A percentile compares a stretch with the other conserved stretches of the same genome.
Evolutionary conservation across 305 asterid genomes (phyloP).

Genomic region (Vinca major): DNA sequence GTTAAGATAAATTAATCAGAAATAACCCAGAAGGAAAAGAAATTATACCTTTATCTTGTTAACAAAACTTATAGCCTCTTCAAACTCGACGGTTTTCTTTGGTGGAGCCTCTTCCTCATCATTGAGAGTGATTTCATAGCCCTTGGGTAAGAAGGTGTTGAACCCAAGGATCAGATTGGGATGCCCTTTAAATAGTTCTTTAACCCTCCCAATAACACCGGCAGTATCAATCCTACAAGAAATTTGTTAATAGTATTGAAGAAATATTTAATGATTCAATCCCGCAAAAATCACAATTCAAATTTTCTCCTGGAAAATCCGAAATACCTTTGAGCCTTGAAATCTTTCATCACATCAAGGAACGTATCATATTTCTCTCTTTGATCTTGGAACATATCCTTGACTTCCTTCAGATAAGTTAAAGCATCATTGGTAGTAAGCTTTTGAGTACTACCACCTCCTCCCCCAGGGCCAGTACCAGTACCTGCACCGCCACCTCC

Average conservation of each 20-base stretch:
- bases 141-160: constrained; percentile 96
- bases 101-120: constrained; percentile 87
- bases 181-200: constrained; percentile 91
- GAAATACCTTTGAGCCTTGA: constrained; percentile 88
- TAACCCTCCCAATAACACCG: constrained; percentile 86
- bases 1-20: no score
- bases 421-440: constrained; percentile 93
- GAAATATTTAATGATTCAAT: not conserved
- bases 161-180: constrained; percentile 90
- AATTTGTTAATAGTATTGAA: constrained; percentile 12
- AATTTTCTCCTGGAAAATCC: constrained; percentile 12
- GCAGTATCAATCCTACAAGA: constrained; percentile 73
- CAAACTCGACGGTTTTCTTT: constrained; percentile 88
- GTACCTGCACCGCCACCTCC: constrained; percentile 31
- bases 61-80: constrained; percentile 91
- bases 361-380: constrained; percentile 87
- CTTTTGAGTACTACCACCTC: constrained; percentile 55
- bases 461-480: constrained; percentile 22
- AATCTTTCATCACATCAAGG: constrained; percentile 98
- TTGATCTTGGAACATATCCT: constrained; percentile 96
- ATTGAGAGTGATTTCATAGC: constrained; percentile 79
- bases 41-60: constrained; percentile 78
- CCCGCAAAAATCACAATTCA: constrained; percentile 1
- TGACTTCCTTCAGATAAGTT: constrained; percentile 87
- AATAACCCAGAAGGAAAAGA: not conserved